A percentile compares a stretch with the other conserved stretches of the same genome.
phyloP scores from a whole-genome alignment of 2,329 filamentous ascomycete species.

The Pseudogymnoascus sp. region DNA sequence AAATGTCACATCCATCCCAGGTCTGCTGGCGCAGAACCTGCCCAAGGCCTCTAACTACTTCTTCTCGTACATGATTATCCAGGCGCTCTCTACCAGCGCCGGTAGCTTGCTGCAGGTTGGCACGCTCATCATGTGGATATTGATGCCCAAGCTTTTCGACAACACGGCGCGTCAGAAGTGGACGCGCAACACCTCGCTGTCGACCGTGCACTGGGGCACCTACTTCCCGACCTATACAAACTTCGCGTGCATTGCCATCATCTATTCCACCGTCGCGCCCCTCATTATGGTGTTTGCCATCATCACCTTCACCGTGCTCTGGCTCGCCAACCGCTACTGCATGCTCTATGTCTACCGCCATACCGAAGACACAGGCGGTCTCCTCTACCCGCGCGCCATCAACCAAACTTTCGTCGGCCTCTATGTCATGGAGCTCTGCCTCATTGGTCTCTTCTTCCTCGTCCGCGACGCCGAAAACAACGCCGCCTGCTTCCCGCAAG shows the following conservation, averaged over 20 bases:
- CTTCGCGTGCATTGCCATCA: conserved; percentile 82
- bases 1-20: conserved; percentile 59
- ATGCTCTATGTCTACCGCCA: conserved; percentile 93
- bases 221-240: conserved; percentile 97
- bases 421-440: conserved; percentile 86
- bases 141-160: conserved; percentile 73
- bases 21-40: conserved; percentile 66
- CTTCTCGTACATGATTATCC: conserved; percentile 96
- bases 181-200: conserved; percentile 69
- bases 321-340: conserved; percentile 93
- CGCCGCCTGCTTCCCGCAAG: conserved; percentile 63
- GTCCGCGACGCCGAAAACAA: conserved; percentile 47
- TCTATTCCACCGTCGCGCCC: conserved; percentile 84
- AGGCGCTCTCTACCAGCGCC: conserved; percentile 83
- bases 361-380: conserved; percentile 80
- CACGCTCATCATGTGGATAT: conserved; percentile 71
- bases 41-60: conserved; percentile 92
- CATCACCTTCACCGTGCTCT: conserved; percentile 83
- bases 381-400: conserved; percentile 84
- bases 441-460: conserved; percentile 86
- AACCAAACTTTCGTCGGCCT: conserved; percentile 93
- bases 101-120: conserved; percentile 78
- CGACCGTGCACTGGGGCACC: conserved; percentile 76
- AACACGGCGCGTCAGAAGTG: conserved; percentile 78
- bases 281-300: conserved; percentile 89